A percentile compares a stretch with the other conserved stretches of the same genome.
These are phyloP conservation scores for Panicum virgatum DNA, from an alignment of 202 grass and related monocot species.

Conservation along the genomic window DNA sequence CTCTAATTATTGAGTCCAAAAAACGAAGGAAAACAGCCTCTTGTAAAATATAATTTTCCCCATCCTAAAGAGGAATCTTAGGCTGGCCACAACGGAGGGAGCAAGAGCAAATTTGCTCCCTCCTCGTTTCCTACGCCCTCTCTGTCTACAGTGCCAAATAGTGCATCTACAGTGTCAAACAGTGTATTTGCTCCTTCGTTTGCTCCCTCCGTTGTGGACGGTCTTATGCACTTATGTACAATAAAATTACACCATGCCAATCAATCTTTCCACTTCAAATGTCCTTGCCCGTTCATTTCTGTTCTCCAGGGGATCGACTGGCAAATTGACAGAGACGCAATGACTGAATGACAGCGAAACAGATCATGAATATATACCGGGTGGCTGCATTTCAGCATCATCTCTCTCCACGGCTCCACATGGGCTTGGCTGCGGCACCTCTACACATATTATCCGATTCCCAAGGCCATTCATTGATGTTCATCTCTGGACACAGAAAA, in stretches of 20 bases:
- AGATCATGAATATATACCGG: constrained; percentile 7
- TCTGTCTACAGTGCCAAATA: too few species aligned
- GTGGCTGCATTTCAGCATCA: constrained; percentile 32
- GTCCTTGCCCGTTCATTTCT: constrained; percentile 24
- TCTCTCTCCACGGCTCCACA: background rate
- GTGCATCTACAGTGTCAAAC: too few species aligned
- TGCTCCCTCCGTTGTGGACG: too few species aligned
- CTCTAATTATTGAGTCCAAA: background rate
- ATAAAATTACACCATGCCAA: background rate
- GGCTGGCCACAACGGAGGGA: too few species aligned
- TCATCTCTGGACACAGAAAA: constrained; percentile 21
- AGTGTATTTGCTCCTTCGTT: too few species aligned
- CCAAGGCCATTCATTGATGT: background rate
- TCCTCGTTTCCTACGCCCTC: too few species aligned
- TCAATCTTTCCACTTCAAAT: constrained; percentile 19
- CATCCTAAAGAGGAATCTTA: background rate
- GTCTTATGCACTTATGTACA: background rate
- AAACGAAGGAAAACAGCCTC: background rate
- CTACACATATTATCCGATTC: constrained; percentile 10
- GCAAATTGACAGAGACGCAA: background rate
- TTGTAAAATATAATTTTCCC: background rate
- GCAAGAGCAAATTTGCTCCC: too few species aligned
- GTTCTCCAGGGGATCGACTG: background rate
- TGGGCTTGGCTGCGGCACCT: background rate
- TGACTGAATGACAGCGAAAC: constrained; percentile 25